phyloP scores from a whole-genome alignment of 805 yeast genomes.

The Lipomyces spencermartinsiae region DNA sequence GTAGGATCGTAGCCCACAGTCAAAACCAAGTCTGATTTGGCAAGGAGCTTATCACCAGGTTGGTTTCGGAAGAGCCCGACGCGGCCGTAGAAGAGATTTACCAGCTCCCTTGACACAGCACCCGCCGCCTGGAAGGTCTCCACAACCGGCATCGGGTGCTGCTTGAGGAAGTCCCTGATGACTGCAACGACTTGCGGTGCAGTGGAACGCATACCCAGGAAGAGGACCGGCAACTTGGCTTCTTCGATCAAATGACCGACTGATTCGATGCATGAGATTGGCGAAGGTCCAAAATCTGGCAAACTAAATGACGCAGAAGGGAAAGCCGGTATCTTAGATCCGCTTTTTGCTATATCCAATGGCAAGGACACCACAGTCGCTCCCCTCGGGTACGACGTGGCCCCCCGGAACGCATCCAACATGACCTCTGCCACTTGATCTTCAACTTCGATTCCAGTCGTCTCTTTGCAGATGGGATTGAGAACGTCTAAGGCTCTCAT shows the following conservation, averaged over 20 bases:
- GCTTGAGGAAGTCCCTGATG: neutral
- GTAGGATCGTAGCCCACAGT: neutral
- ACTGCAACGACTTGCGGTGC: neutral
- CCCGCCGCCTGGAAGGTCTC: neutral
- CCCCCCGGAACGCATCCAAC: neutral
- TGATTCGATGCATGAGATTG: neutral
- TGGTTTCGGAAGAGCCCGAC: constrained; percentile 6
- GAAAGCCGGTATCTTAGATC: neutral
- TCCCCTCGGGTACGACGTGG: neutral
- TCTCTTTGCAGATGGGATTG: neutral
- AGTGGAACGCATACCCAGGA: neutral
- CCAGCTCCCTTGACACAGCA: neutral
- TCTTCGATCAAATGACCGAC: neutral
- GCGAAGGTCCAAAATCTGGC: neutral
- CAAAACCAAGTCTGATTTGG: neutral
- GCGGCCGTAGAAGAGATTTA: neutral
- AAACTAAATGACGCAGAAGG: neutral
- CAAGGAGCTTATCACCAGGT: constrained; percentile 1
- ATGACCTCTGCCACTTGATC: constrained; percentile 1
- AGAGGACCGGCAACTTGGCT: neutral
- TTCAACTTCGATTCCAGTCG: neutral
- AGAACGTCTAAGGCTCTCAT: neutral
- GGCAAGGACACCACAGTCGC: constrained; percentile 2
- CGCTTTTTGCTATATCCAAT: neutral
- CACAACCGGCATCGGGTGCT: neutral